These are phyloP conservation scores for Evernia prunastri DNA, from an alignment of 495 filamentous ascomycete species.

Conservation along the genomic window DNA sequence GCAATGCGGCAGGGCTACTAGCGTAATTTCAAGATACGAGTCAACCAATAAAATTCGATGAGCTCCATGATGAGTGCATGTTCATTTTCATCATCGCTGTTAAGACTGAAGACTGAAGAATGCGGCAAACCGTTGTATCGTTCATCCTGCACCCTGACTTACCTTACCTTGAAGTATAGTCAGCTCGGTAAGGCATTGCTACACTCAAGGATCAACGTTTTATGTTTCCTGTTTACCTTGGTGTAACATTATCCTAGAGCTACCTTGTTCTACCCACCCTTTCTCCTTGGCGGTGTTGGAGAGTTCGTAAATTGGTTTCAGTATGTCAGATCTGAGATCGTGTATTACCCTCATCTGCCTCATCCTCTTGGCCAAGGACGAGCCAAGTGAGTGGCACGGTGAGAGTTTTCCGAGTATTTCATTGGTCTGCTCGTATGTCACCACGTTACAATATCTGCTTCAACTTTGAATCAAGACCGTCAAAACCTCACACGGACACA, in stretches of 20 bases:
- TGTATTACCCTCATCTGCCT: not conserved
- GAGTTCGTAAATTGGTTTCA: not conserved
- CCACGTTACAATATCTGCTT: not conserved
- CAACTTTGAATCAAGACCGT: not conserved
- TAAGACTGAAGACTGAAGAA: too few species aligned
- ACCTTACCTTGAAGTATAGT: too few species aligned
- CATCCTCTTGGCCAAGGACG: not conserved
- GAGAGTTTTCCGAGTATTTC: not conserved
- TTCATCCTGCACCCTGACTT: too few species aligned
- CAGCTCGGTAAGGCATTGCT: too few species aligned
- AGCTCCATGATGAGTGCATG: too few species aligned
- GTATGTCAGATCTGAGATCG: not conserved
- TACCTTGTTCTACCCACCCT: too few species aligned
- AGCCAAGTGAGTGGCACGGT: too few species aligned
- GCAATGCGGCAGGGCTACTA: not conserved
- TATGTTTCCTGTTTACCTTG: too few species aligned
- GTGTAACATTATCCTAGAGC: too few species aligned
- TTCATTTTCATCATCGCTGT: too few species aligned
- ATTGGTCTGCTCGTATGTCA: slow-evolving; percentile 11
- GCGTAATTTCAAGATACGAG: not conserved
- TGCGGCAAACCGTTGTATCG: too few species aligned
- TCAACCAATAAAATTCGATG: not conserved
- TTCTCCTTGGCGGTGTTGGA: not conserved
- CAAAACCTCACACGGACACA: not conserved
- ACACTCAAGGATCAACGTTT: too few species aligned